A percentile compares a stretch with the other conserved stretches of the same genome.
Conservation (phyloP, 352 stramenopile genomes). For the Phytophthora tubulina region DNA sequence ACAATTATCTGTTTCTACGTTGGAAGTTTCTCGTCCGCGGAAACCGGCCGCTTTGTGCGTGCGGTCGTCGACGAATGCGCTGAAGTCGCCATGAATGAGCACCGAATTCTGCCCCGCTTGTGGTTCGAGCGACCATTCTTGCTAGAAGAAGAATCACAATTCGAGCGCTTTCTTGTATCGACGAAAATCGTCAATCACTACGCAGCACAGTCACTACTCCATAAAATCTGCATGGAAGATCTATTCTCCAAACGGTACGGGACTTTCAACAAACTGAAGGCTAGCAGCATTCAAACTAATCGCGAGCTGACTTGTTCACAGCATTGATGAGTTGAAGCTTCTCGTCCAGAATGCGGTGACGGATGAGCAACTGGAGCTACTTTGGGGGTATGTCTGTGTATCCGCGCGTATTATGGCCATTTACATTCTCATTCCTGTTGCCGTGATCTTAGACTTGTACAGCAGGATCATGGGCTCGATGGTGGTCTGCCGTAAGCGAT, state of each 20-base stretch:
- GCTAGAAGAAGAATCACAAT: conserved; percentile 80
- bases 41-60: conserved; percentile 55
- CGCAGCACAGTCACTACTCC: conserved; percentile 73
- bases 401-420: not conserved
- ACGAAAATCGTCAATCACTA: conserved; percentile 71
- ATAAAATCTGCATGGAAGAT: conserved; percentile 71
- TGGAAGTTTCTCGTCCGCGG: conserved; percentile 43
- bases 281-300: not conserved
- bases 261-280: not conserved
- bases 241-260: conserved; percentile 56
- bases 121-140: conserved; percentile 83
- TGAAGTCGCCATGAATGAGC: conserved; percentile 47
- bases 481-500: conserved; percentile 3
- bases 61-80: conserved; percentile 66
- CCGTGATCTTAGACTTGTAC: conserved; percentile 26
- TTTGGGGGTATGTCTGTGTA: conserved; percentile 49
- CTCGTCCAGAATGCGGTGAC: conserved; percentile 50
- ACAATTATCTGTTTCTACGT: not conserved
- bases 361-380: conserved; percentile 52
- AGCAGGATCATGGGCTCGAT: conserved; percentile 44
- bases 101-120: conserved; percentile 65
- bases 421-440: not conserved
- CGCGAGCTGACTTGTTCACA: conserved; percentile 26
- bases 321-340: conserved; percentile 48
- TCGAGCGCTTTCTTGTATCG: conserved; percentile 77